These are phyloP conservation scores for Chlamydomonas sp. DNA, from an alignment of 139 green algal species.

Conservation along the genomic window DNA sequence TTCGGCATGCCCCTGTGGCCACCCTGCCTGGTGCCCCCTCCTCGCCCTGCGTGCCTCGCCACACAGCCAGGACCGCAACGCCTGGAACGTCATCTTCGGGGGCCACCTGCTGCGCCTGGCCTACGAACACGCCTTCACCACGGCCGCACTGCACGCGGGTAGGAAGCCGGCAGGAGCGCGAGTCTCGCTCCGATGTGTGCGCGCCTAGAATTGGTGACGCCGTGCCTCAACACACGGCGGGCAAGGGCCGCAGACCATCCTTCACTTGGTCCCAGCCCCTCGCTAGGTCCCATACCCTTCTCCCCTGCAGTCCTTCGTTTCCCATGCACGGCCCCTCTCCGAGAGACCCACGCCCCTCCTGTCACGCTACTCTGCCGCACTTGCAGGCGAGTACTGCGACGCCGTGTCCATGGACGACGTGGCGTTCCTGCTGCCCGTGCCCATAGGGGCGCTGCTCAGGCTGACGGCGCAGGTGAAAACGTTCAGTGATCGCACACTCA, in stretches of 20 bases:
- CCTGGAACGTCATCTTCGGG: conserved; percentile 50
- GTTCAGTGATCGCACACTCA: neutral
- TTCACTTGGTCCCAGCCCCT: neutral
- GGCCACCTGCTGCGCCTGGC: conserved; percentile 56
- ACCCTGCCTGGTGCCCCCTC: neutral
- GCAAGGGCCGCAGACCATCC: too few relatives aligned
- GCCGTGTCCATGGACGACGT: conserved; percentile 48
- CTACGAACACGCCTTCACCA: conserved; percentile 49
- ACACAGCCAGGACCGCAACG: conserved; percentile 54
- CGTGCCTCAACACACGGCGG: too few relatives aligned
- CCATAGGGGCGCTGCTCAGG: conserved; percentile 47
- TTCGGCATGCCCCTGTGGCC: too few relatives aligned
- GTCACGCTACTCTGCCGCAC: neutral
- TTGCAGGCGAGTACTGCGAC: conserved; percentile 42
- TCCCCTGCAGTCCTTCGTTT: neutral
- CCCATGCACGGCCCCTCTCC: neutral
- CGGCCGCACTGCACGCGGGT: conserved; percentile 45
- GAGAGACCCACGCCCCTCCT: too few relatives aligned
- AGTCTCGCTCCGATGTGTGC: neutral
- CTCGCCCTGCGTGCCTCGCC: neutral
- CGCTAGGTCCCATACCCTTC: neutral
- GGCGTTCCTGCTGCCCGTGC: conserved; percentile 51
- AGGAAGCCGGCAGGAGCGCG: too few relatives aligned
- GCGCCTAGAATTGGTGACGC: too few relatives aligned
- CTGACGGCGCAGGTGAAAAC: conserved; percentile 40